A percentile compares a stretch with the other conserved stretches of the same genome.
phyloP scores from a whole-genome alignment of 495 filamentous ascomycete species.

The Usnea hakonensis region DNA sequence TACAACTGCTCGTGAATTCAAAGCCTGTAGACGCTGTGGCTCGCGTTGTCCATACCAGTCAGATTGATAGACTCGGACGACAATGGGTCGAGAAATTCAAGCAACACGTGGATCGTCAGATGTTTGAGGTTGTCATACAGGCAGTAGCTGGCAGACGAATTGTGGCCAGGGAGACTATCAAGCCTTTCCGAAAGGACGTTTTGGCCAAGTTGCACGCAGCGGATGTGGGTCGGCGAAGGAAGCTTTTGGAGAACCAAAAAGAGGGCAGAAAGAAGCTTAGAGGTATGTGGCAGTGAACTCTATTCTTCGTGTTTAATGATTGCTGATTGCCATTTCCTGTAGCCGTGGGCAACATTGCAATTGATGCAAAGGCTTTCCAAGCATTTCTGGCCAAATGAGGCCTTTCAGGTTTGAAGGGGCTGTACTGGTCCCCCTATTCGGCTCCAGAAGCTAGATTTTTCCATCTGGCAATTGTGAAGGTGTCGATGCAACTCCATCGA shows the following conservation, averaged over 20 bases:
- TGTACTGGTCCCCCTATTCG: not conserved
- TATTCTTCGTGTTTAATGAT: not conserved
- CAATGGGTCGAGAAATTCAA: slow-evolving; percentile 96
- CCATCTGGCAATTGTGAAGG: not conserved
- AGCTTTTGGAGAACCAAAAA: slow-evolving; percentile 94
- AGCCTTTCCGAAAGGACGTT: slow-evolving; percentile 94
- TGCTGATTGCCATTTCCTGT: not conserved
- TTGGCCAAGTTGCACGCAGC: slow-evolving; percentile 87
- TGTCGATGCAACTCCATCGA: not conserved
- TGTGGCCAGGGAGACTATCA: slow-evolving; percentile 88
- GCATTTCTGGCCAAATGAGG: slow-evolving; percentile 64
- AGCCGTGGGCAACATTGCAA: slow-evolving; percentile 68
- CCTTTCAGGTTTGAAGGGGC: not conserved
- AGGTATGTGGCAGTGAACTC: slow-evolving; percentile 21
- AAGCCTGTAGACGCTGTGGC: slow-evolving; percentile 89
- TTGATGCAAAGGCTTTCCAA: slow-evolving; percentile 92
- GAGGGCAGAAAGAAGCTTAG: slow-evolving; percentile 83
- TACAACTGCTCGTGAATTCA: slow-evolving; percentile 91
- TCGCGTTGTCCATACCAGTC: slow-evolving; percentile 73
- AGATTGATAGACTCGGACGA: slow-evolving; percentile 66
- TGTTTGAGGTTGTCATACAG: slow-evolving; percentile 95
- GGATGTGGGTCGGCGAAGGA: slow-evolving; percentile 73
- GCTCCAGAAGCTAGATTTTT: not conserved
- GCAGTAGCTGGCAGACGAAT: slow-evolving; percentile 77
- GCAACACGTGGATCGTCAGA: slow-evolving; percentile 88